Percentiles rank a stretch among this genome's conserved stretches.
phyloP scores from a whole-genome alignment of 805 yeast genomes.

The Tetrapisispora taiwanensis region DNA sequence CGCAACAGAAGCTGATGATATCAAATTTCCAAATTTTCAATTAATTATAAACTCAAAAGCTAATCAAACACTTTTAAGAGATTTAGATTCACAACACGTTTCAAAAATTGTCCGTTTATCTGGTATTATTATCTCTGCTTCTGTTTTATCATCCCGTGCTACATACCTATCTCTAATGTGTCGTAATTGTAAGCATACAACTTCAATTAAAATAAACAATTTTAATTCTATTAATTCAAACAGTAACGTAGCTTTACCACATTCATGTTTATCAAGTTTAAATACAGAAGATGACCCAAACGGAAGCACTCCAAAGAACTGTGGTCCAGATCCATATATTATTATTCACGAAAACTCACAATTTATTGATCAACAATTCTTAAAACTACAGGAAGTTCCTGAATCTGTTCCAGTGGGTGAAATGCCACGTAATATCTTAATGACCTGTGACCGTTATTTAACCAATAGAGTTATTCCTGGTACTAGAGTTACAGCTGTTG shows the following conservation, averaged over 20 bases:
- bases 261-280: constrained; percentile 24
- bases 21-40: constrained; percentile 69
- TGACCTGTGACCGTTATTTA: constrained; percentile 81
- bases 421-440: constrained; percentile 86
- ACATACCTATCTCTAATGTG: constrained; percentile 77
- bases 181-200: constrained; percentile 75
- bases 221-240: constrained; percentile 27
- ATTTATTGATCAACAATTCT: constrained; percentile 90
- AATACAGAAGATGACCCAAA: constrained; percentile 6
- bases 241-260: constrained; percentile 24
- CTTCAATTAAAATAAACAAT: constrained; percentile 38
- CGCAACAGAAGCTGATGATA: constrained; percentile 21
- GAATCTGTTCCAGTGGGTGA: constrained; percentile 99
- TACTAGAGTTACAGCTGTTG: constrained; percentile 81
- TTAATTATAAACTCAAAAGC: constrained; percentile 66
- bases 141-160: constrained; percentile 81
- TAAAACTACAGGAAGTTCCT: constrained; percentile 93
- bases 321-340: constrained; percentile 89
- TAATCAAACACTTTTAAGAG: constrained; percentile 61
- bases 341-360: constrained; percentile 87
- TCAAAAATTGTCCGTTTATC: constrained; percentile 83
- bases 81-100: constrained; percentile 77
- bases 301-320: constrained; percentile 27
- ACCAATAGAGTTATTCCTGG: constrained; percentile 93
- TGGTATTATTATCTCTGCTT: constrained; percentile 87